A percentile compares a stretch with the other conserved stretches of the same genome.
Conservation (phyloP, 768 basidiomycete genomes). For the Tremella mesenterica region DNA sequence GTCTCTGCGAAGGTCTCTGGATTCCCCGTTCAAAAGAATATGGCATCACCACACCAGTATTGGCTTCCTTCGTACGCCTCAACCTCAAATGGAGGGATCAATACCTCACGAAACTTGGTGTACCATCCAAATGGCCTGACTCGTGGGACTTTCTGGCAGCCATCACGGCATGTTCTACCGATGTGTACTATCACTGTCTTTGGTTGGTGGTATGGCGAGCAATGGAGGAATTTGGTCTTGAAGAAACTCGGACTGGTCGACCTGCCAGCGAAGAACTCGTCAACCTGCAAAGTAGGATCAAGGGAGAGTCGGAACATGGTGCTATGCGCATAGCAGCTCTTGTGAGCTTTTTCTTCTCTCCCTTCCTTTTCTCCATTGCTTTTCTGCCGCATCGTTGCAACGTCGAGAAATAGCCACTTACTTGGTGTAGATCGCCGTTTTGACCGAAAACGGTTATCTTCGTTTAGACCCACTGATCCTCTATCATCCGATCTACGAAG, state of each 20-base stretch:
- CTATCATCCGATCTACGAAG: conserved; percentile 75
- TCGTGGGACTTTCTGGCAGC: conserved; percentile 84
- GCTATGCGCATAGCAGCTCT: conserved; percentile 83
- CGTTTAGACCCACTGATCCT: conserved; percentile 58
- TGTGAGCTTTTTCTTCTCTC: conserved; percentile 53
- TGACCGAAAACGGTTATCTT: conserved; percentile 80
- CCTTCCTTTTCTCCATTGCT: no score
- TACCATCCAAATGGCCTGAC: conserved; percentile 71
- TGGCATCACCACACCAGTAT: conserved; percentile 64
- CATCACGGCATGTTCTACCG: conserved; percentile 52
- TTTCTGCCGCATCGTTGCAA: no score
- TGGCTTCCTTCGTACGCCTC: conserved; percentile 53
- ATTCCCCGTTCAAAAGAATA: conserved; percentile 64
- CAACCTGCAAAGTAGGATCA: conserved; percentile 16
- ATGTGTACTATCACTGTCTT: conserved; percentile 71
- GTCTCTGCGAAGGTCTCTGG: conserved; percentile 74
- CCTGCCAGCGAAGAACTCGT: conserved; percentile 52
- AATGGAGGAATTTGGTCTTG: conserved; percentile 73
- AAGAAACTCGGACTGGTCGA: conserved; percentile 48
- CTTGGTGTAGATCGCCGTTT: conserved; percentile 59
- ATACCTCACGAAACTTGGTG: conserved; percentile 69
- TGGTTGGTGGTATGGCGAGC: conserved; percentile 79
- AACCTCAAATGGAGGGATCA: conserved; percentile 67
- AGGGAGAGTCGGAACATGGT: conserved; percentile 68
- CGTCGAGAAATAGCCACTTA: not conserved